Evolutionary conservation across 2,329 filamentous ascomycete species (phyloP), one percentile per base, ranked within the genome.

Genomic region (Fusarium dlaminii): DNA sequence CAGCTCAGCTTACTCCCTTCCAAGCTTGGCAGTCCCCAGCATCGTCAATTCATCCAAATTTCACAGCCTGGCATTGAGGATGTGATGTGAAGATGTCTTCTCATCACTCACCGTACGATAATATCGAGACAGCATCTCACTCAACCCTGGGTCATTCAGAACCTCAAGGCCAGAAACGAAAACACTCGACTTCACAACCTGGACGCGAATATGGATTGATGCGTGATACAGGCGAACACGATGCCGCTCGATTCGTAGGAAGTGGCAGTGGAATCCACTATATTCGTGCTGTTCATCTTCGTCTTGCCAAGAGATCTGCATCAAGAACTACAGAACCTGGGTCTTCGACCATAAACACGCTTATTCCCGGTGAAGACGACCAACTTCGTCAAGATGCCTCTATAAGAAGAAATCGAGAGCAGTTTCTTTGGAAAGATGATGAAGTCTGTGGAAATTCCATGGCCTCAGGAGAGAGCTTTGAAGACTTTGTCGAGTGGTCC

Each of bases 211-310:
- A 80, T 77, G 80, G 80, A 14, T 70, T 88, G 63, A 89, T 90
- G 87, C 84, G 88, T 66, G 85, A 86, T 70, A 81, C 83, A 34
- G 83, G 82, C 22, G 83, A 83, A 34, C 82, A 84, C 36, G 85
- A 83, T 29, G 84, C 84, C 7, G 85, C 87, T 20, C 87, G 86
- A 1, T 90, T 90, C 63, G 84, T 90, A 9, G 88, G 88, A 8
- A 89, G 87, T 57, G 86, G 86, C 22, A 89, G 88, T 67, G 88
- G 88, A 3, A 89, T 90, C n/a, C 85, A 89, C 74, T 90, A 90
- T 73, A 87, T 90, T 39, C 84, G 87, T 11, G 85, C 86, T 27
- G 88, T 90, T 4, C 88, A 89, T 46, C 80, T 85, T 37, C 84
- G 87, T 2, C 82, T 90, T 36, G 76, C 76, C 10, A 71, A 75